Base-by-base conservation (phyloP, 2,329 filamentous ascomycete genomes). In the Scortechinia acanthostroma region DNA sequence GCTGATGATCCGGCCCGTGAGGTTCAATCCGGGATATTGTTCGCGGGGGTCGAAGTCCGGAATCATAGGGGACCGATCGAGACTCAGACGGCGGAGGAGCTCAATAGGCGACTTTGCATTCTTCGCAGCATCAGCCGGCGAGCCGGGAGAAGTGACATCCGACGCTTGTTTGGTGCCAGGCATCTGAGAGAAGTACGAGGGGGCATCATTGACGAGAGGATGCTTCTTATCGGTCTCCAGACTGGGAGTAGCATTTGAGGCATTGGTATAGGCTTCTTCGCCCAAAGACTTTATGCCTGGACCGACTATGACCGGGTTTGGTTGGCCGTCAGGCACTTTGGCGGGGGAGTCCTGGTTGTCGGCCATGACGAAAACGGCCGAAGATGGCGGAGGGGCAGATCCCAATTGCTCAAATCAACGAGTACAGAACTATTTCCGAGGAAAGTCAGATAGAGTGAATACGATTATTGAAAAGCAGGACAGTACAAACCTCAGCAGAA, bases 1-100 rank as follows among this genome's bases (percentile, higher is more conserved):
- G 52, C 77, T 82, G 56, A 85, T 83, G 50, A 84, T 66, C 47
- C 74, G 70, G 16, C 80, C 80, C 47, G 73, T 81, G 43, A 84
- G 65, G 37, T 73, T 69, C 21, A 85, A 63, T 14, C 66, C 69
- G 4, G 77, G 74, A 54, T 82, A 71, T 23, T 75, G 70, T 42
- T 68, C 63, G 43, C 70, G 67, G 21, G 77, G 76, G 51, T 81
- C 74, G 17, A 70, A 52, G 46, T 72, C 66, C n/a, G 66, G 57
- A 40, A 70, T 62, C 5, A 57, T 53, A 23, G 68, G 64, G 43
- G 60, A 59, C 2, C 58, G 55, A 16, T 52, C 52, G 20, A 75
- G 57, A 52, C 73, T 77, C 49, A 78, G 53, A n/a, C 72, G 71
- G 44, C 70, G 68, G 50, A 59, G 35, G 13, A 40, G 17, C 6